These are phyloP conservation scores for Myxozyma geophila DNA, from an alignment of 805 yeast genomes.

Conservation along the genomic window DNA sequence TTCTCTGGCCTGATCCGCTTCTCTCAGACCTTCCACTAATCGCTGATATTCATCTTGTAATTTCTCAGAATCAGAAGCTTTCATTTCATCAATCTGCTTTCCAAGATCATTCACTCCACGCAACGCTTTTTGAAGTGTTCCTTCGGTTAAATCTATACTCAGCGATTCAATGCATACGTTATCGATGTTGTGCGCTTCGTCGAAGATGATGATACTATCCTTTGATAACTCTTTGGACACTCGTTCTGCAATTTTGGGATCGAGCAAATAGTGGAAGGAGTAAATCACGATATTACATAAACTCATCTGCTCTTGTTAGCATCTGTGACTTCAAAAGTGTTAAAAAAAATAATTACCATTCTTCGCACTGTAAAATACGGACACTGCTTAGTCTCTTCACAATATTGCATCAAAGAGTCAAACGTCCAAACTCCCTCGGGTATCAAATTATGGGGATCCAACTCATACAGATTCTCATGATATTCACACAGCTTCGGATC, in stretches of 20 bases:
- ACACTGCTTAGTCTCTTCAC: constrained; percentile 80
- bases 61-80: constrained; percentile 77
- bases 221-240: constrained; percentile 90
- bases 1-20: constrained; percentile 67
- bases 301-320: constrained; percentile 27
- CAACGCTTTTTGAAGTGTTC: constrained; percentile 80
- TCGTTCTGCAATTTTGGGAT: constrained; percentile 95
- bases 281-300: constrained; percentile 92
- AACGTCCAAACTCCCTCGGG: constrained; percentile 96
- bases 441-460: constrained; percentile 84
- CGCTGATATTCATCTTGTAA: constrained; percentile 89
- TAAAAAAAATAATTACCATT: constrained; percentile 68
- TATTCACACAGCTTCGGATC: constrained; percentile 74
- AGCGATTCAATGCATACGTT: constrained; percentile 97
- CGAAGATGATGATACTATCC: constrained; percentile 92
- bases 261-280: constrained; percentile 93
- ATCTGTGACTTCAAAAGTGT: neutral
- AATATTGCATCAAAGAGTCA: constrained; percentile 76
- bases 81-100: constrained; percentile 83
- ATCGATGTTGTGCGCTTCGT: constrained; percentile 96
- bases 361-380: constrained; percentile 98
- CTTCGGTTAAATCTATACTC: constrained; percentile 90
- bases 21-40: constrained; percentile 85
- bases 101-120: constrained; percentile 81
- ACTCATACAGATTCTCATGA: constrained; percentile 86